Base-by-base conservation (phyloP, 176 grass and related monocot genomes). In the Aegilops sharonensis region DNA sequence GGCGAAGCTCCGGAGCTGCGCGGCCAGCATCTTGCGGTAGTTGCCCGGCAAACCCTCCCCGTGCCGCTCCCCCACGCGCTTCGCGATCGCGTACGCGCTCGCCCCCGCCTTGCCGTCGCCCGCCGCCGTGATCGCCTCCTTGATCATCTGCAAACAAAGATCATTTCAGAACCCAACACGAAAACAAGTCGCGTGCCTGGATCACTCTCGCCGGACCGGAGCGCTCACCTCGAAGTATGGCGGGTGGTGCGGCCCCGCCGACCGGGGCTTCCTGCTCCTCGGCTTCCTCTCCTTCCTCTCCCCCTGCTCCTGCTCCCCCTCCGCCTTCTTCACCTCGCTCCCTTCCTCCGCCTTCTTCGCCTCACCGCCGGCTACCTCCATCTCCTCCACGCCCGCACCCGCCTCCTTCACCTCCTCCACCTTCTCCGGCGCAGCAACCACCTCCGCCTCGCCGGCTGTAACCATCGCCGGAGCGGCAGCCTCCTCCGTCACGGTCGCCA, bases 1-100 rank as follows among this genome's bases (percentile, higher is more conserved):
- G 14, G 88, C 83, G 71, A 98, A 95, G 83, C 83, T 89, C 32
- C 92, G 89, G 21, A 98, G 85, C 90, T 94, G 95, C 81, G 90
- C 85, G 9, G 88, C 91, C 68, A 98, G 93, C 65, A 95, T 90
- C 88, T 95, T 98, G 77, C 87, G 89, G 85, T 91, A 98, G 85
- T 98, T 98, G 0, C 84, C 61, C 18, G 93, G 93, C 10, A 98
- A 90, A 56, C 65, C 89, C 6, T 79, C 91, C 81, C 70, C 90
- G 79, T 98, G 93, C 89, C 89, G 84, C 85, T 95, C 91, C 36
- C 70, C 95, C 6, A 98, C 92, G 86, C 81, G 83, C 87, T 98
- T 98, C 4, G 88, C 93, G 80, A 98, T 98, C 68, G 93, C 91
- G 72, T 94, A 92, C 37, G 78, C 37, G 79, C 93, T 98, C 81